phyloP scores from a whole-genome alignment of 331 rosid species.

The Saraca asoca region DNA sequence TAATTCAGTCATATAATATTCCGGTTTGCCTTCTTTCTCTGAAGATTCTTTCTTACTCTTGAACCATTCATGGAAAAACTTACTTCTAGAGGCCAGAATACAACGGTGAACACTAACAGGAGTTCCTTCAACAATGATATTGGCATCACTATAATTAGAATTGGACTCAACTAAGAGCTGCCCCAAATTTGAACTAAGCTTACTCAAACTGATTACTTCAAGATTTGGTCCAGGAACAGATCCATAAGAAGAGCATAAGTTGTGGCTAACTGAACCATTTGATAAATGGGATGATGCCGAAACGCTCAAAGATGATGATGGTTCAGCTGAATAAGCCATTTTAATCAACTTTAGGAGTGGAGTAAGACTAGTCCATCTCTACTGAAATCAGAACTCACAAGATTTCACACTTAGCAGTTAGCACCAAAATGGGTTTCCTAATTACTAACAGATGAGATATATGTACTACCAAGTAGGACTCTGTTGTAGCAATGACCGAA shows the following conservation, averaged over 20 bases:
- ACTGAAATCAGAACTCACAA: conserved; percentile 15
- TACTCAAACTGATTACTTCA: conserved; percentile 69
- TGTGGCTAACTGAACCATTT: conserved; percentile 64
- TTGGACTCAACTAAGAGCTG: conserved; percentile 67
- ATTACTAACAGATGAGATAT: conserved; percentile 8
- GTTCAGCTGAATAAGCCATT: conserved; percentile 81
- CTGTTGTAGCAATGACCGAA: conserved; percentile 15
- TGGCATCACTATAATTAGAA: conserved; percentile 72
- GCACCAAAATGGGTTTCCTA: conserved; percentile 5
- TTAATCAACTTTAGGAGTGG: conserved; percentile 22
- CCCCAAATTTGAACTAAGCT: conserved; percentile 79
- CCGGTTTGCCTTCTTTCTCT: conserved; percentile 58
- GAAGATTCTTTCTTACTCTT: conserved; percentile 50
- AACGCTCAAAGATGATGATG: conserved; percentile 85
- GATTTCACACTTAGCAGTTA: conserved; percentile 28
- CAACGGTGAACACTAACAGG: conserved; percentile 72
- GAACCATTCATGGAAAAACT: conserved; percentile 69
- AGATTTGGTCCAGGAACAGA: conserved; percentile 60
- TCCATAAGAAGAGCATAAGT: conserved; percentile 40
- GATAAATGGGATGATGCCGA: conserved; percentile 75
- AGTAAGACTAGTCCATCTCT: conserved; percentile 5
- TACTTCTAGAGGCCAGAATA: conserved; percentile 77
- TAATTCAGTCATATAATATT: conserved; percentile 65
- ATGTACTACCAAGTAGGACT: not conserved
- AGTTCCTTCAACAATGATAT: conserved; percentile 62